Conservation (phyloP, 345 rosid species). For the Combretum micranthum region DNA sequence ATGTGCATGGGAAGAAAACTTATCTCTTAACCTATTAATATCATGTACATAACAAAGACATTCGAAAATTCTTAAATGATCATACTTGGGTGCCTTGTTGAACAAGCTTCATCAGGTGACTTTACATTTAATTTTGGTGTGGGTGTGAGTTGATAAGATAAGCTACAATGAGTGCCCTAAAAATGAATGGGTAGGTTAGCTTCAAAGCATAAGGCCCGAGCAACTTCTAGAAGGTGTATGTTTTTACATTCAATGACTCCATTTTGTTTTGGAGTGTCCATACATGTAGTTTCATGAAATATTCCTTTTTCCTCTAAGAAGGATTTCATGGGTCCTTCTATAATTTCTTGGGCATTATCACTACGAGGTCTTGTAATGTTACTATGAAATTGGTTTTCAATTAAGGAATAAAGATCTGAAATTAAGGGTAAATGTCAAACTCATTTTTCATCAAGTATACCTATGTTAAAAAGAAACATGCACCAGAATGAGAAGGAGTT, state of each 20-base stretch:
- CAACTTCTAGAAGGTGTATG: background rate
- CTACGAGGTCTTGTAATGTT: background rate
- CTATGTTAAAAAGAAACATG: background rate
- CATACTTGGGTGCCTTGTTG: too few species aligned
- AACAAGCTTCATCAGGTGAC: too few species aligned
- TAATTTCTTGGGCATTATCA: background rate
- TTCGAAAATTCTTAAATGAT: too few species aligned
- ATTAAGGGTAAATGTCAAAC: background rate
- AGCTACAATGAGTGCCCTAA: background rate
- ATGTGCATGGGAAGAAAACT: too few species aligned
- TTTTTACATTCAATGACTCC: too few species aligned
- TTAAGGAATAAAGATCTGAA: background rate
- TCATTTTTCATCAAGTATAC: background rate
- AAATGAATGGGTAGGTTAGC: background rate
- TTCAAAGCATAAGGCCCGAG: conserved; percentile 1
- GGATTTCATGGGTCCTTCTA: background rate
- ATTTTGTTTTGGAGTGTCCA: too few species aligned
- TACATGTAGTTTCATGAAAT: too few species aligned
- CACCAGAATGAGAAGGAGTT: background rate
- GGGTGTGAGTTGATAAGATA: conserved; percentile 3
- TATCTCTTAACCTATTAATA: too few species aligned
- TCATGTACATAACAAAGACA: too few species aligned
- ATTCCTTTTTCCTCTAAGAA: too few species aligned
- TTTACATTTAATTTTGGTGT: background rate
- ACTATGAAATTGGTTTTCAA: background rate